Evolutionary conservation across 2,329 filamentous ascomycete species (phyloP), one percentile per base, ranked within the genome.

Genomic region (Macroventuria anomochaeta): DNA sequence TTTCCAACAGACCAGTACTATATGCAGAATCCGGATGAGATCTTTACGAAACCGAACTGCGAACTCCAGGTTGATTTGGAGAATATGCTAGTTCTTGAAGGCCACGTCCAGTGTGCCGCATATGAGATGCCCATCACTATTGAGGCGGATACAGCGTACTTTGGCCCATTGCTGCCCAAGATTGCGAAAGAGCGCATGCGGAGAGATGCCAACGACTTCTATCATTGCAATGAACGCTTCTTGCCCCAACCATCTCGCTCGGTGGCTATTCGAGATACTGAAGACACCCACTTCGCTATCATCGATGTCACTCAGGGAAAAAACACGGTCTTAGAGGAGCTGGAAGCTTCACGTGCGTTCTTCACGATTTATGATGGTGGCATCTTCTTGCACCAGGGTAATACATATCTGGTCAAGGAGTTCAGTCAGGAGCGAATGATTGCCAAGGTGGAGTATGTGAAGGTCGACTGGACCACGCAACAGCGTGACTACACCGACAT

Each of bases 321-420:
- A 48, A 97, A 97, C 69, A 79, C 87, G 0, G 89, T 99, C 0
- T 82, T 99, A 1, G 95, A 99, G 78, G 93, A 97, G 75, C 83
- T 99, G n/a, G 95, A 97, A 75, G 91, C 92, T 1, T 95, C 90
- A 1, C 86, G 95, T n/a, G 93, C 93, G 1, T 93, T 91, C 62
- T 97, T 96, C 75, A 96, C 92, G 1, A 84, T 99, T 55, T 99
- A 99, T 74, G 93, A 97, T 72, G 95, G 95, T 11, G 95, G 91
- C 37, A 97, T 99, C 58, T 99, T 96, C 77, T 81, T 99, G 5
- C 95, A 99, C 67, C 95, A 99, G 76, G 95, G 95, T n/a, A 86
- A 87, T 59, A 93, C 88, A 1, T 99, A 96, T 69, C 83, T 97
- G 2, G 90, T 99, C 46, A 89, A 91, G 63, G 92, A 97, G 64